Evolutionary conservation across 148 eudicot species (phyloP).

Genomic region (Rhododendron mucronatum): DNA sequence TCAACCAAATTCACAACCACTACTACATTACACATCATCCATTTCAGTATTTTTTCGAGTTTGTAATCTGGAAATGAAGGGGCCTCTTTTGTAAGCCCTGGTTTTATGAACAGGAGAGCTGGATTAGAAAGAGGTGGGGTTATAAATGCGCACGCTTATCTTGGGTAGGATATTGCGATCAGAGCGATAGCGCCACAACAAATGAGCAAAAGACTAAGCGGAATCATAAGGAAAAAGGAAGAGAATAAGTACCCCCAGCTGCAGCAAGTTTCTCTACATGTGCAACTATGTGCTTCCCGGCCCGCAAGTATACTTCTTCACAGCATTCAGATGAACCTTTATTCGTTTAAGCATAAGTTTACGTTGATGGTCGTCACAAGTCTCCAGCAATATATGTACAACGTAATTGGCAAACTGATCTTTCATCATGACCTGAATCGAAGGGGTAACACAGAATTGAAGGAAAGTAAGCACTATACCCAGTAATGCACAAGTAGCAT

Average conservation of each 20-base stretch:
- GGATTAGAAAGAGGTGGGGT: background rate
- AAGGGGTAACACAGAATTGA: background rate
- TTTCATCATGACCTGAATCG: constrained; percentile 87
- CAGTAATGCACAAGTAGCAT: background rate
- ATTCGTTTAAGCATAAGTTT: constrained; percentile 73
- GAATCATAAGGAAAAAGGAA: background rate
- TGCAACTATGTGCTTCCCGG: constrained; percentile 72
- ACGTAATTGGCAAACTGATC: constrained; percentile 49
- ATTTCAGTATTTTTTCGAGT: background rate
- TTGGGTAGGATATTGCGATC: background rate
- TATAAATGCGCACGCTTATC: background rate
- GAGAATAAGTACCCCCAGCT: constrained; percentile 60
- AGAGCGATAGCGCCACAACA: background rate
- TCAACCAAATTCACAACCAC: constrained; percentile 87
- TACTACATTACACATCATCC: constrained; percentile 22
- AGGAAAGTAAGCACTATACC: background rate
- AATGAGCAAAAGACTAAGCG: background rate
- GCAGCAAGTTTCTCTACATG: constrained; percentile 97
- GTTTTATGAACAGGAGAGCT: background rate
- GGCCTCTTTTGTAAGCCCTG: background rate
- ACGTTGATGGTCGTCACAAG: constrained; percentile 80
- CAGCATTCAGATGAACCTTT: constrained; percentile 79
- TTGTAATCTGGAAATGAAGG: background rate
- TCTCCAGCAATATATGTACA: constrained; percentile 76
- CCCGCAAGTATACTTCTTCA: constrained; percentile 90